Evolutionary conservation across 106 monocot genomes (phyloP).

Genomic region (Narthecium ossifragum): DNA sequence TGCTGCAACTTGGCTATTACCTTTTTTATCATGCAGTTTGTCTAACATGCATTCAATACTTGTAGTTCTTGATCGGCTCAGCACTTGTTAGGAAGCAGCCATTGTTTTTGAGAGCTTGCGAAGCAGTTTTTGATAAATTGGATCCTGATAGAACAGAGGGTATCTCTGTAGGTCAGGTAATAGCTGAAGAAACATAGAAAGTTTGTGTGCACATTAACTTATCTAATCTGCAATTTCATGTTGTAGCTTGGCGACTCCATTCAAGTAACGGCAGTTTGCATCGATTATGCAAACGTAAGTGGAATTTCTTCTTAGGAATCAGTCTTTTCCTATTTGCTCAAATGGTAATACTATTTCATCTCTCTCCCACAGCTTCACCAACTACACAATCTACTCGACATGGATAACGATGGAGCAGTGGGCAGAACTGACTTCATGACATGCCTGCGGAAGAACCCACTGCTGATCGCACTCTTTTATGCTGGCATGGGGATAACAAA

Average conservation of each 20-base stretch:
- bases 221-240: neutral
- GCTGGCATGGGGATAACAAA: too few species aligned
- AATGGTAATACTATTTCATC: too few species aligned
- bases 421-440: constrained; percentile 57
- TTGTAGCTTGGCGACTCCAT: constrained; percentile 38
- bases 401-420: constrained; percentile 41
- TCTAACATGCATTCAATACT: neutral
- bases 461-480: constrained; percentile 68
- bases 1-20: neutral
- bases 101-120: constrained; percentile 45
- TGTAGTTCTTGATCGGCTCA: constrained; percentile 80
- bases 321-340: neutral
- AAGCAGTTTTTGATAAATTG: constrained; percentile 38
- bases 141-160: constrained; percentile 4
- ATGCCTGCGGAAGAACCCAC: constrained; percentile 63
- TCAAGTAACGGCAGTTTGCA: constrained; percentile 12
- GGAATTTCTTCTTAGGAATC: neutral
- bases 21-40: neutral
- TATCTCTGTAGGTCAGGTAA: constrained; percentile 29
- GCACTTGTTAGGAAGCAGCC: constrained; percentile 69
- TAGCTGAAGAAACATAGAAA: too few species aligned
- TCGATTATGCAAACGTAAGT: constrained; percentile 35
- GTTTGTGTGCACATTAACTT: neutral
- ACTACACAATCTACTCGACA: constrained; percentile 34
- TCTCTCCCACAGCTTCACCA: constrained; percentile 25